phyloP scores from a whole-genome alignment of 352 stramenopile genomes.

The Plasmopara muralis region DNA sequence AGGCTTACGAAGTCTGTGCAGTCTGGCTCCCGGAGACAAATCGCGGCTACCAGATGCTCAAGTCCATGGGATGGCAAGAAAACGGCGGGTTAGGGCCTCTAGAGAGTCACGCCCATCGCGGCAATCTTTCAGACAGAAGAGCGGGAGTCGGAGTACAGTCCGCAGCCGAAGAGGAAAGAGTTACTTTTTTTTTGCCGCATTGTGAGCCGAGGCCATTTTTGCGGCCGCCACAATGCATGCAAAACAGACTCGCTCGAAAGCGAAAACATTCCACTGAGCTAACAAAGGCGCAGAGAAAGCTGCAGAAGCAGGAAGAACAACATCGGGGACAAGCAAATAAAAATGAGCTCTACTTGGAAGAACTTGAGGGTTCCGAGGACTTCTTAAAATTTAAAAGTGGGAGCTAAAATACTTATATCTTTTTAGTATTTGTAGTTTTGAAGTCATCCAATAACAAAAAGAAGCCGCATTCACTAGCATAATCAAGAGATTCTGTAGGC shows the following conservation, averaged over 20 bases:
- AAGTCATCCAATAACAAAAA: too few species aligned
- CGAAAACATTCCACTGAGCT: slow-evolving; percentile 29
- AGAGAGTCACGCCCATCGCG: slow-evolving; percentile 35
- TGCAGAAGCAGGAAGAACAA: slow-evolving; percentile 33
- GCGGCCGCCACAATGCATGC: slow-evolving; percentile 35
- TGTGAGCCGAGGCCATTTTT: too few species aligned
- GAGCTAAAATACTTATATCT: too few species aligned
- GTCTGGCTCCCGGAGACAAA: slow-evolving; percentile 66
- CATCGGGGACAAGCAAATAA: slow-evolving; percentile 35
- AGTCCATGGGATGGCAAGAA: slow-evolving; percentile 53
- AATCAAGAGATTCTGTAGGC: too few species aligned
- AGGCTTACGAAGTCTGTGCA: slow-evolving; percentile 1
- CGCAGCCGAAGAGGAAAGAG: slow-evolving; percentile 21
- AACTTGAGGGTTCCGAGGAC: slow-evolving; percentile 53
- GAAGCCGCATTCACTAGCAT: too few species aligned
- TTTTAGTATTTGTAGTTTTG: too few species aligned
- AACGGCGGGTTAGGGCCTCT: slow-evolving; percentile 29
- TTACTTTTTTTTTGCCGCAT: slow-evolving; percentile 39
- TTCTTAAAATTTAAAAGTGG: slow-evolving; percentile 48
- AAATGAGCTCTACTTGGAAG: slow-evolving; percentile 39
- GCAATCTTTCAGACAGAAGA: slow-evolving; percentile 53
- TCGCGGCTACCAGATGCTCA: slow-evolving; percentile 52
- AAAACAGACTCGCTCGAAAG: slow-evolving; percentile 40
- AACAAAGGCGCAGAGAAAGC: slow-evolving; percentile 30
- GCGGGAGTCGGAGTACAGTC: slow-evolving; percentile 31